phyloP scores from a whole-genome alignment of 2,329 filamentous ascomycete genomes.

The Fusarium veterinarium region DNA sequence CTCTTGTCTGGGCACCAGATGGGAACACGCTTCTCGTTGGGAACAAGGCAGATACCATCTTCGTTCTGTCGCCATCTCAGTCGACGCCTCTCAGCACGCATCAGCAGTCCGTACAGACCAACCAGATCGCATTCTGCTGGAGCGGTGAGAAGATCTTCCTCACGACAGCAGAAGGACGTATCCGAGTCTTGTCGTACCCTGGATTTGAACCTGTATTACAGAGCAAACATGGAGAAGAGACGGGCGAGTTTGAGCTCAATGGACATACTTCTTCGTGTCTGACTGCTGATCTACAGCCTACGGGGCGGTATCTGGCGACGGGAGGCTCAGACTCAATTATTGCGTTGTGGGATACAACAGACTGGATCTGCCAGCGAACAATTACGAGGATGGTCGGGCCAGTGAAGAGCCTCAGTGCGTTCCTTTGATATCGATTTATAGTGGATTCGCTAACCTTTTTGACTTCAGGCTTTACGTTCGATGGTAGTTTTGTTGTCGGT shows the following conservation, averaged over 20 bases:
- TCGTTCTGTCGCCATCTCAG: slow-evolving; percentile 70
- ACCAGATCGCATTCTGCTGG: slow-evolving; percentile 81
- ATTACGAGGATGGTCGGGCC: slow-evolving; percentile 76
- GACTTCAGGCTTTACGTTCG: slow-evolving; percentile 75
- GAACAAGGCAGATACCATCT: slow-evolving; percentile 75
- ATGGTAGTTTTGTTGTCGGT: slow-evolving; percentile 79
- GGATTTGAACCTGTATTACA: slow-evolving; percentile 67
- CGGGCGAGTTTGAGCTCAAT: slow-evolving; percentile 69
- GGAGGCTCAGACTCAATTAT: slow-evolving; percentile 82
- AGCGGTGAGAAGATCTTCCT: slow-evolving; percentile 76
- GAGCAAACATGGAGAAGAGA: slow-evolving; percentile 58
- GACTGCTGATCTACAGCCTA: slow-evolving; percentile 75
- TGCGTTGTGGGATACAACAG: slow-evolving; percentile 80
- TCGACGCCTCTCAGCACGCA: slow-evolving; percentile 67
- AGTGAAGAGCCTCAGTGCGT: slow-evolving; percentile 74
- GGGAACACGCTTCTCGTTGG: slow-evolving; percentile 77
- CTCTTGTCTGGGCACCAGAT: slow-evolving; percentile 78
- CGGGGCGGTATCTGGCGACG: slow-evolving; percentile 77
- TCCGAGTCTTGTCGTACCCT: slow-evolving; percentile 77
- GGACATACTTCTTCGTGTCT: slow-evolving; percentile 81
- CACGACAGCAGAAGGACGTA: slow-evolving; percentile 76
- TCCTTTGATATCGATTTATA: background rate
- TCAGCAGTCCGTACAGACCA: slow-evolving; percentile 73
- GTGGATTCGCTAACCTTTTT: slow-evolving; percentile 22
- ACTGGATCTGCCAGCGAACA: slow-evolving; percentile 81